Percentiles rank a stretch among this genome's conserved stretches.
phyloP scores from a whole-genome alignment of 2,329 filamentous ascomycete species.

The Colletotrichum tabaci region DNA sequence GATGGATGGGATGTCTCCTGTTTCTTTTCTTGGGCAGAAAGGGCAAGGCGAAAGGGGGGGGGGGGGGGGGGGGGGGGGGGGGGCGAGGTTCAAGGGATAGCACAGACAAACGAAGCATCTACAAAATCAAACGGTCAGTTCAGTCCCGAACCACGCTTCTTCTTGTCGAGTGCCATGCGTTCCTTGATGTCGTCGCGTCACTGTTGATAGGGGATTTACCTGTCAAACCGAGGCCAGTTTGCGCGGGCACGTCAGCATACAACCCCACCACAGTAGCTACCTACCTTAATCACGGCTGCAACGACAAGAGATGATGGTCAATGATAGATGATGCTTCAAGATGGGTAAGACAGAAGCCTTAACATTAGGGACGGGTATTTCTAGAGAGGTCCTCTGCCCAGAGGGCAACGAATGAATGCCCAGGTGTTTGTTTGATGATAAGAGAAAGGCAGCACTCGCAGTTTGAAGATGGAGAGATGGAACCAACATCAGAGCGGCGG shows the following conservation, averaged over 20 bases:
- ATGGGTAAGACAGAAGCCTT: background rate
- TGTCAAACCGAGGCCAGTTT: background rate
- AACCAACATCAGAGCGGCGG: conserved; percentile 20
- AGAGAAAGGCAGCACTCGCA: background rate
- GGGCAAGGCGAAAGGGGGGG: too few relatives aligned
- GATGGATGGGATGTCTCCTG: conserved; percentile 26
- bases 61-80: too few relatives aligned
- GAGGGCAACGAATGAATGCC: too few relatives aligned
- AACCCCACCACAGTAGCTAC: background rate
- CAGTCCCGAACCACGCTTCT: background rate
- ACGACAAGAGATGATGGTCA: too few relatives aligned
- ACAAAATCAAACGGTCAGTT: conserved; percentile 9
- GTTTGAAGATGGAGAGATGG: conserved; percentile 5
- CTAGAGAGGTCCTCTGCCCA: too few relatives aligned
- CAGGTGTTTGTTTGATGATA: background rate
- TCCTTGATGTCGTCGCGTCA: background rate
- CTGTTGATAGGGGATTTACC: background rate
- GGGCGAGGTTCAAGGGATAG: conserved; percentile 12
- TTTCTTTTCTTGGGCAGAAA: conserved; percentile 32
- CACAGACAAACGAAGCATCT: conserved; percentile 12
- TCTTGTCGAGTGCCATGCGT: background rate
- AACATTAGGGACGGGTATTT: background rate
- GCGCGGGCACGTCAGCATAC: background rate
- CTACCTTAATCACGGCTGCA: too few relatives aligned
- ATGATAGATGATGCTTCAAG: background rate